These are phyloP conservation scores for Ceratobasidium sp. DNA, from an alignment of 1,284 basidiomycete genomes.

Conservation along the genomic window DNA sequence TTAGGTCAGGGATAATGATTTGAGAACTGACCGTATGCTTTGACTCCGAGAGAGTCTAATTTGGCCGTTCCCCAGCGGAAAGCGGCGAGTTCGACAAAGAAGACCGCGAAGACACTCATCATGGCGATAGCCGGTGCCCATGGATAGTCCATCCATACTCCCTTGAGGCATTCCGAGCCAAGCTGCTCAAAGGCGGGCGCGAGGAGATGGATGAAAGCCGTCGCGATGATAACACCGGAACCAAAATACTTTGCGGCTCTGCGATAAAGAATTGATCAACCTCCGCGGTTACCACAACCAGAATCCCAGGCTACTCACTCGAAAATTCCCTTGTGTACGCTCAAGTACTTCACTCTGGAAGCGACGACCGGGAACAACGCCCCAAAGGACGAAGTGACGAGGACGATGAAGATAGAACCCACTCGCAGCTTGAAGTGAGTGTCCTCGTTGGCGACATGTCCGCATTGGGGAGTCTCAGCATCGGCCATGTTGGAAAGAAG, in stretches of 20 bases:
- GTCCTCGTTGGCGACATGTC: constrained; percentile 36
- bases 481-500: neutral
- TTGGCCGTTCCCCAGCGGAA: constrained; percentile 83
- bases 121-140: constrained; percentile 87
- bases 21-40: constrained; percentile 45
- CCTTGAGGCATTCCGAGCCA: constrained; percentile 76
- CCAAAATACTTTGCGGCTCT: constrained; percentile 97
- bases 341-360: constrained; percentile 68
- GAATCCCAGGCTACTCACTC: constrained; percentile 68
- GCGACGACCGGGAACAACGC: constrained; percentile 89
- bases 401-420: constrained; percentile 90
- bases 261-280: constrained; percentile 50
- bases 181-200: constrained; percentile 81
- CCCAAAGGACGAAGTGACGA: constrained; percentile 75
- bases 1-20: neutral
- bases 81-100: constrained; percentile 86
- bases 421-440: constrained; percentile 67
- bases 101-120: constrained; percentile 84
- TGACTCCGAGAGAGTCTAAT: constrained; percentile 58
- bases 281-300: constrained; percentile 24
- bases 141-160: constrained; percentile 80
- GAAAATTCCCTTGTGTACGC: constrained; percentile 75
- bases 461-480: constrained; percentile 38
- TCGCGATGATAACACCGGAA: constrained; percentile 94
- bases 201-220: constrained; percentile 90